Evolutionary conservation across 345 rosid genomes (phyloP), one percentile per base, ranked within the genome.

Genomic region (Erysimum cheiranthoides): DNA sequence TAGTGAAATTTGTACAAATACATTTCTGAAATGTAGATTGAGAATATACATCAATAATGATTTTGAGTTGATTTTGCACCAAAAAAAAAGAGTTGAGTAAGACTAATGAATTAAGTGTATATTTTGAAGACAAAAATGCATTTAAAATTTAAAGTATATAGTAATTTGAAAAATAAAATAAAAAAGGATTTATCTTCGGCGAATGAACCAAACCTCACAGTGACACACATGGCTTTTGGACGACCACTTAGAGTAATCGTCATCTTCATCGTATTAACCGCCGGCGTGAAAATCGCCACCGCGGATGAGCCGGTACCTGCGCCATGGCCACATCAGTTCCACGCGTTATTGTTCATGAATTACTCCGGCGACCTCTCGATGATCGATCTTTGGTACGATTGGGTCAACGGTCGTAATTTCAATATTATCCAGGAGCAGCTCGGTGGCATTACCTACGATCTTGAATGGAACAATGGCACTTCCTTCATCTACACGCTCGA

Each of bases 351-450:
- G 59, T 79, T 89, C 82, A 84, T 84, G 87, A 85, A 87, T 82
- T 82, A 83, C 83, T 83, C 80, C 58, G 86, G 88, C 47, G 51
- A 74, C 17, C 90, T 89, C 18, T 87, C 87, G 75, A 78, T 68
- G 77, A 58, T 68, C 3, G 88, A 90, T 74, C 89, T 90, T 36
- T 90, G 92, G 92, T 90, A 88, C 78, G 90, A 88, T 39, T 90
- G 90, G 90, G 51, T 78, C 42, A 84, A 85, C 49, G 87, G 85
- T 60, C 89, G 96, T 43, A 90, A 86, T 73, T 85, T 87, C 87
- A 90, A 87, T 80, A 86, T 88, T 8, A 85, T 90, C 31, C 92
- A 86, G 53, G 68, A 83, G 12, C 96, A 90, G 85, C 83, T 85
- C 18, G 88, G 89, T 0, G 78, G 75, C 70, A 81, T 87, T 9